Percentiles rank a stretch among this genome's conserved stretches.
These are phyloP conservation scores for Boletus rufocinnamomeus DNA, from an alignment of 768 basidiomycete species.

Conservation along the genomic window DNA sequence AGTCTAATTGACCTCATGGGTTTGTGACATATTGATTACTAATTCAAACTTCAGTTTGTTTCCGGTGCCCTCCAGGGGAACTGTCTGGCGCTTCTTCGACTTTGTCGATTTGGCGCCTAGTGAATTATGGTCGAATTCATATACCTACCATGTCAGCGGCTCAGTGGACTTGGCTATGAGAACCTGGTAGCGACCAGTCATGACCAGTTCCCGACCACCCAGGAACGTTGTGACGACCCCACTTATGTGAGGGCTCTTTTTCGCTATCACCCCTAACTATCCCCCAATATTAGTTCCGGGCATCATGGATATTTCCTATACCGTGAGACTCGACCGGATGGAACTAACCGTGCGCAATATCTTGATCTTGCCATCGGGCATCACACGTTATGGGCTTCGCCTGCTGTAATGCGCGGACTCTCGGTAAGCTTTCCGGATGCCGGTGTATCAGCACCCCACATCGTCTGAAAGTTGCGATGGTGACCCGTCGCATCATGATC, in stretches of 20 bases:
- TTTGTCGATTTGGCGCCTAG: not conserved
- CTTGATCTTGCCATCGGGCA: not conserved
- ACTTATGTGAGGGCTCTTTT: not conserved
- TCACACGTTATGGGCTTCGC: not conserved
- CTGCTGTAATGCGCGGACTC: not conserved
- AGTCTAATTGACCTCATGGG: constrained; percentile 2
- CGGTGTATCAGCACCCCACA: not conserved
- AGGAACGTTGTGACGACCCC: not conserved
- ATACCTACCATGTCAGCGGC: no score
- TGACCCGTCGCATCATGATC: not conserved
- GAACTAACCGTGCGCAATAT: not conserved
- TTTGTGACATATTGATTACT: not conserved
- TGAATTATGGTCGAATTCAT: not conserved
- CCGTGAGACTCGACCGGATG: not conserved
- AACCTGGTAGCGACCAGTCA: not conserved
- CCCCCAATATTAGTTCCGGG: not conserved
- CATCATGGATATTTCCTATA: not conserved
- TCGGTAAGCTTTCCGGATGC: not conserved
- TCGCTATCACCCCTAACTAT: not conserved
- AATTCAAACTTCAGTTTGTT: not conserved
- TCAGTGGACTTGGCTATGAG: not conserved
- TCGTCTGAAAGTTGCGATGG: not conserved
- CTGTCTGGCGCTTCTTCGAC: not conserved
- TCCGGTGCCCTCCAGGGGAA: constrained; percentile 2
- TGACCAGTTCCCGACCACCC: no score